Conservation (phyloP, 805 yeast genomes). For the Cyberlindnera saturnus region DNA sequence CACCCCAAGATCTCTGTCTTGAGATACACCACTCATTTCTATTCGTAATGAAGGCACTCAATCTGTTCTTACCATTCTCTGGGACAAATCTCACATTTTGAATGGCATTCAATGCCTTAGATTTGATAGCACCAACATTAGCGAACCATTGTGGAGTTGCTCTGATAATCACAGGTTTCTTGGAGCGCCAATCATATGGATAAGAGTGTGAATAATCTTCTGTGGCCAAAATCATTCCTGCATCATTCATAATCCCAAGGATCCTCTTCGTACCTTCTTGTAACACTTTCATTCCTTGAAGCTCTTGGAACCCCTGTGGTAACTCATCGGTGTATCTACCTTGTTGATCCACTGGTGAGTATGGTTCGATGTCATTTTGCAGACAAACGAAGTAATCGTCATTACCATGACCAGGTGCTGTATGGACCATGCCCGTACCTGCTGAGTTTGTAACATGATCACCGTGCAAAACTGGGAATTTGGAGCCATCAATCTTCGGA, state of each 20-base stretch:
- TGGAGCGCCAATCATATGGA: conserved; percentile 97
- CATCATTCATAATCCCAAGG: conserved; percentile 34
- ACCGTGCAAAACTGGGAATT: conserved; percentile 66
- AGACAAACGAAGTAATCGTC: conserved; percentile 81
- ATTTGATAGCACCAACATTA: conserved; percentile 70
- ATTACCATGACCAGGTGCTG: conserved; percentile 96
- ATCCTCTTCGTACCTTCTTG: conserved; percentile 48
- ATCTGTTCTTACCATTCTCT: conserved; percentile 60
- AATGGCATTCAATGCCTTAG: conserved; percentile 52
- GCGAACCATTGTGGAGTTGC: conserved; percentile 98
- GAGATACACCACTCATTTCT: conserved; percentile 98
- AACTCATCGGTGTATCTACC: conserved; percentile 61
- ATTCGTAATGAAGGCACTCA: conserved; percentile 63
- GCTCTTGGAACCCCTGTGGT: conserved; percentile 38
- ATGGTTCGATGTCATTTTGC: conserved; percentile 47
- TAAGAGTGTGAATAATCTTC: conserved; percentile 71
- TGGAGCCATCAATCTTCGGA: conserved; percentile 37
- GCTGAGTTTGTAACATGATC: conserved; percentile 72
- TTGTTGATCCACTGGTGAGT: conserved; percentile 71
- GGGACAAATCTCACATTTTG: conserved; percentile 68
- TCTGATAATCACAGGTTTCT: conserved; percentile 88
- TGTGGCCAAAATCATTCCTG: conserved; percentile 41
- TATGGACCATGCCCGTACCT: conserved; percentile 95
- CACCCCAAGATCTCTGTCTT: conserved; percentile 96
- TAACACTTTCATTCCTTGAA: conserved; percentile 57